Conservation (phyloP, 352 stramenopile genomes). For the Paralagenidium karlingii region DNA sequence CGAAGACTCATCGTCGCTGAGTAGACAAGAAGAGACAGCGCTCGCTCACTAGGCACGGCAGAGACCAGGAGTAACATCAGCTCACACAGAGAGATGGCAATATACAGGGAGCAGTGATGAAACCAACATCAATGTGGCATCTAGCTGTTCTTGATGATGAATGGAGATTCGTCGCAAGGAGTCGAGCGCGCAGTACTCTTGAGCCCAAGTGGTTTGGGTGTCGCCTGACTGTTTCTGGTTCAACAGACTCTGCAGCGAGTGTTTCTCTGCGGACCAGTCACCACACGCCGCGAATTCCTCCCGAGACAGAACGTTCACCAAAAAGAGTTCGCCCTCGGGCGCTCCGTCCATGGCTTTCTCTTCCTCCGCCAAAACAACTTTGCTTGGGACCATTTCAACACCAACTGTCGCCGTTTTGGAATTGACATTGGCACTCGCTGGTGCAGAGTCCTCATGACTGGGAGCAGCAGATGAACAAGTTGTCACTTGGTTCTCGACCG, state of each 20-base stretch:
- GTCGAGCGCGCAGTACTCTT: constrained; percentile 29
- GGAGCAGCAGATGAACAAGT: too few species aligned
- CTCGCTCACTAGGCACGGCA: constrained; percentile 5
- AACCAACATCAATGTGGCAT: too few species aligned
- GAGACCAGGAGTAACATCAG: too few species aligned
- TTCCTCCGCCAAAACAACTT: constrained; percentile 13
- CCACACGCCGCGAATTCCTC: constrained; percentile 26
- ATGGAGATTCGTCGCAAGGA: constrained; percentile 23
- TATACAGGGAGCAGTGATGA: too few species aligned
- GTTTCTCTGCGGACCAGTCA: constrained; percentile 14
- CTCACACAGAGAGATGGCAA: too few species aligned
- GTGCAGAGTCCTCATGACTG: too few species aligned
- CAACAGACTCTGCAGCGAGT: constrained; percentile 20
- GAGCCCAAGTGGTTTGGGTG: constrained; percentile 17
- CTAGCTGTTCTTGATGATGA: constrained; percentile 17
- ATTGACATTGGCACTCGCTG: too few species aligned
- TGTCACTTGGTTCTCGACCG: too few species aligned
- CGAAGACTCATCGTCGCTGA: constrained; percentile 42
- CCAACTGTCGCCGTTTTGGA: too few species aligned
- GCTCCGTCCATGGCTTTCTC: constrained; percentile 28
- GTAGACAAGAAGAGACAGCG: constrained; percentile 24
- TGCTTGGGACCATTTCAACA: too few species aligned
- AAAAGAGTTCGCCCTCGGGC: constrained; percentile 40
- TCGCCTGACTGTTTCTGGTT: constrained; percentile 7
- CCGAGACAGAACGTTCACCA: constrained; percentile 30